phyloP scores from a whole-genome alignment of 202 grass and related monocot genomes.

The Setaria italica region DNA sequence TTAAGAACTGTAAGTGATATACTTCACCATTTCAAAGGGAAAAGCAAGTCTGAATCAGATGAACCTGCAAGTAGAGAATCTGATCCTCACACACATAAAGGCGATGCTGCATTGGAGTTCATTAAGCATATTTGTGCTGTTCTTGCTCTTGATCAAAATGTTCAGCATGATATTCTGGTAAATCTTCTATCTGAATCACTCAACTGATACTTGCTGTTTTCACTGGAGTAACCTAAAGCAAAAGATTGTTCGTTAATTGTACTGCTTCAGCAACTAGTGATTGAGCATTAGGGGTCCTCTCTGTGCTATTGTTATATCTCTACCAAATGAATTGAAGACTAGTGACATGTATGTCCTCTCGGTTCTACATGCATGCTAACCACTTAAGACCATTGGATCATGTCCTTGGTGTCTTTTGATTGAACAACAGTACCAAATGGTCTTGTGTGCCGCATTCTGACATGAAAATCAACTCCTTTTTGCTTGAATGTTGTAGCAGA shows the following conservation, averaged over 20 bases:
- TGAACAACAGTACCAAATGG: not conserved
- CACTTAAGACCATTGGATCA: not conserved
- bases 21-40: slow-evolving; percentile 80
- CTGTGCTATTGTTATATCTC: slow-evolving; percentile 32
- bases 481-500: slow-evolving; percentile 23
- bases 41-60: slow-evolving; percentile 59
- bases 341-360: slow-evolving; percentile 21
- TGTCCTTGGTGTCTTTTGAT: slow-evolving; percentile 25
- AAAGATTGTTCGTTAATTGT: slow-evolving; percentile 20
- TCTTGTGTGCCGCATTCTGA: not conserved
- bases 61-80: slow-evolving; percentile 49
- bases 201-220: slow-evolving; percentile 29
- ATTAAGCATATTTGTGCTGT: slow-evolving; percentile 96
- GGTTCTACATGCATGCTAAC: not conserved
- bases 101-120: slow-evolving; percentile 89
- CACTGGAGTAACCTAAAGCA: slow-evolving; percentile 9
- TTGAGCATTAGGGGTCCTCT: slow-evolving; percentile 3
- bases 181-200: slow-evolving; percentile 46
- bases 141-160: slow-evolving; percentile 88
- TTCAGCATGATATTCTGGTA: slow-evolving; percentile 98
- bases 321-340: slow-evolving; percentile 25
- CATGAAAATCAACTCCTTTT: slow-evolving; percentile 20
- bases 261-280: slow-evolving; percentile 30
- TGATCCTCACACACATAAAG: slow-evolving; percentile 62
- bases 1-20: slow-evolving; percentile 79